Percentiles rank a stretch among this genome's conserved stretches.
Evolutionary conservation across 2,329 filamentous ascomycete species (phyloP).

Genomic region (Fusarium scirpi): DNA sequence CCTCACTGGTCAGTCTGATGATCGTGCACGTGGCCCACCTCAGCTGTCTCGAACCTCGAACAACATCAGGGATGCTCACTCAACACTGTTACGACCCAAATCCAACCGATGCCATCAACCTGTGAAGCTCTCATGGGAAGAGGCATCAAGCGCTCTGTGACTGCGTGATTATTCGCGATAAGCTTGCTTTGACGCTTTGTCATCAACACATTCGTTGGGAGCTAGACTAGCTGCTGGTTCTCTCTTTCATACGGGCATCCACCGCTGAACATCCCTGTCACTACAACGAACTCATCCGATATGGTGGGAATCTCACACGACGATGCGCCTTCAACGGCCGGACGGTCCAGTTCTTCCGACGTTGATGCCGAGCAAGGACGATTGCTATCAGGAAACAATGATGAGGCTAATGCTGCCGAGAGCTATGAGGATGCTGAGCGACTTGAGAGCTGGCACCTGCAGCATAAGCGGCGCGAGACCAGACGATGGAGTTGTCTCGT

Average conservation of each 20-base stretch:
- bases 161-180: background rate
- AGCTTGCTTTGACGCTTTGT: background rate
- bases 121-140: conserved; percentile 1
- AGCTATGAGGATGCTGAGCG: conserved; percentile 29
- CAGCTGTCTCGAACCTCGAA: conserved; percentile 20
- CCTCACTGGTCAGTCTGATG: conserved; percentile 27
- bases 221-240: conserved; percentile 9
- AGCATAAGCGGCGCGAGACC: conserved; percentile 38
- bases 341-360: conserved; percentile 25
- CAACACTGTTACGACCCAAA: background rate
- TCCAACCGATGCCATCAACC: background rate
- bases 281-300: conserved; percentile 24
- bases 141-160: background rate
- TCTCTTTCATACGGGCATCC: conserved; percentile 3
- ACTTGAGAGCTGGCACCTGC: conserved; percentile 35
- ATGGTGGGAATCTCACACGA: conserved; percentile 34
- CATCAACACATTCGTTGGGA: background rate
- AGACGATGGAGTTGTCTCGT: conserved; percentile 40
- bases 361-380: conserved; percentile 27
- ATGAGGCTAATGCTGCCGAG: conserved; percentile 15
- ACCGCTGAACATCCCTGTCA: conserved; percentile 24
- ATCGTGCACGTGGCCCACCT: conserved; percentile 36
- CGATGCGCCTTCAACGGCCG: conserved; percentile 26
- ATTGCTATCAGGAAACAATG: conserved; percentile 25
- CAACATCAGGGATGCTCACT: conserved; percentile 33